These are phyloP conservation scores for Murraya paniculata DNA, from an alignment of 345 rosid species.

Conservation along the genomic window DNA sequence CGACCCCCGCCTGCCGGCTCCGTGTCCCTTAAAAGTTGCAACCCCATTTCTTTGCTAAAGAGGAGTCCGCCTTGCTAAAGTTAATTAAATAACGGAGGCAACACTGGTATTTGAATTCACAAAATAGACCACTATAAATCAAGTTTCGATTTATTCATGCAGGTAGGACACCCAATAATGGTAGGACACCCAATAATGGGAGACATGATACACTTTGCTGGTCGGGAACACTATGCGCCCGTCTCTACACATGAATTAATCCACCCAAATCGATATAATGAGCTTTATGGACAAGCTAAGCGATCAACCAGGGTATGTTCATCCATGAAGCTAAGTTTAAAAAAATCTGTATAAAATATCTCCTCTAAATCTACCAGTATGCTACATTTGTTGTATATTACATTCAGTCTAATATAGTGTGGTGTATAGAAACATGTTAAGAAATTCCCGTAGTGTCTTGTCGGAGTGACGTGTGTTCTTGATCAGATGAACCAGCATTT, in stretches of 20 bases:
- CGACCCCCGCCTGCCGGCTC: no score
- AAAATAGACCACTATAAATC: background rate
- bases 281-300: background rate
- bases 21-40: no score
- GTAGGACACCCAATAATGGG: background rate
- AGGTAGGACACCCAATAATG: no score
- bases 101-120: background rate
- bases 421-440: slow-evolving; percentile 8
- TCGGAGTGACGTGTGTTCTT: slow-evolving; percentile 3
- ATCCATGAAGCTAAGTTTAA: background rate
- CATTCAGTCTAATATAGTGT: background rate
- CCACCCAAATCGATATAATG: background rate
- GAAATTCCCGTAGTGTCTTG: slow-evolving; percentile 18
- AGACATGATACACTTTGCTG: background rate
- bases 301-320: background rate
- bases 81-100: background rate
- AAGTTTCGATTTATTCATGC: background rate
- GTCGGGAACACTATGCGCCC: background rate
- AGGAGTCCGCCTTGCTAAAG: background rate
- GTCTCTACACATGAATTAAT: background rate
- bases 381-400: background rate
- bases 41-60: background rate
- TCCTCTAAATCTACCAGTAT: background rate
- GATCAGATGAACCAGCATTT: slow-evolving; percentile 21
- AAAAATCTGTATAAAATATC: background rate